These are phyloP conservation scores for Globisporangium cylindrosporum DNA, from an alignment of 352 stramenopile species.

Conservation along the genomic window DNA sequence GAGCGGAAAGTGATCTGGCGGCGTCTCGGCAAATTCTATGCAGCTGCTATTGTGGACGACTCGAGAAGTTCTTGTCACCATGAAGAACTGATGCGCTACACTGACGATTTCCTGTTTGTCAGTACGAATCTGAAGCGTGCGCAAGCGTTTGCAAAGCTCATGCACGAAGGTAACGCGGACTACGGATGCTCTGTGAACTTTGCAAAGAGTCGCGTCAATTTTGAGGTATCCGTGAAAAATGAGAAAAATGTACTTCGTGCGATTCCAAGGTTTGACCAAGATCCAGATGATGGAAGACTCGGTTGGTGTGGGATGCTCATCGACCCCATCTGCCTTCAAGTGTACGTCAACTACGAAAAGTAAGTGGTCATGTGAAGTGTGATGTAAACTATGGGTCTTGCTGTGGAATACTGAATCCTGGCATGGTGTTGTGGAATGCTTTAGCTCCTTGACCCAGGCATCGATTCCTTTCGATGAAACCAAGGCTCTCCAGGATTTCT, in stretches of 20 bases:
- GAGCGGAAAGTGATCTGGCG: conserved; percentile 59
- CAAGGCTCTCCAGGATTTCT: conserved; percentile 43
- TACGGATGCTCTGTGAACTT: conserved; percentile 38
- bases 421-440: background rate
- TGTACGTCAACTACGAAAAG: conserved; percentile 82
- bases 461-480: conserved; percentile 64
- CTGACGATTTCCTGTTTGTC: conserved; percentile 76
- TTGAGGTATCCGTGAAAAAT: conserved; percentile 20
- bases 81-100: conserved; percentile 71
- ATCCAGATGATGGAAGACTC: conserved; percentile 18
- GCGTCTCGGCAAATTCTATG: conserved; percentile 26
- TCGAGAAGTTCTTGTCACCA: conserved; percentile 29
- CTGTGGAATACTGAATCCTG: background rate
- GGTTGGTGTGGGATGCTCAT: conserved; percentile 74
- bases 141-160: conserved; percentile 45
- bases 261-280: conserved; percentile 24
- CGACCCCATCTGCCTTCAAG: conserved; percentile 45
- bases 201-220: conserved; percentile 68
- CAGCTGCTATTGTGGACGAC: conserved; percentile 7
- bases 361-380: conserved; percentile 19
- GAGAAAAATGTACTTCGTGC: background rate
- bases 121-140: conserved; percentile 51
- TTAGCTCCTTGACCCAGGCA: conserved; percentile 27
- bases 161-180: conserved; percentile 58
- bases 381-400: conserved; percentile 17